Conservation (phyloP, 2,329 filamentous ascomycete genomes). For the Camillea tinctor region DNA sequence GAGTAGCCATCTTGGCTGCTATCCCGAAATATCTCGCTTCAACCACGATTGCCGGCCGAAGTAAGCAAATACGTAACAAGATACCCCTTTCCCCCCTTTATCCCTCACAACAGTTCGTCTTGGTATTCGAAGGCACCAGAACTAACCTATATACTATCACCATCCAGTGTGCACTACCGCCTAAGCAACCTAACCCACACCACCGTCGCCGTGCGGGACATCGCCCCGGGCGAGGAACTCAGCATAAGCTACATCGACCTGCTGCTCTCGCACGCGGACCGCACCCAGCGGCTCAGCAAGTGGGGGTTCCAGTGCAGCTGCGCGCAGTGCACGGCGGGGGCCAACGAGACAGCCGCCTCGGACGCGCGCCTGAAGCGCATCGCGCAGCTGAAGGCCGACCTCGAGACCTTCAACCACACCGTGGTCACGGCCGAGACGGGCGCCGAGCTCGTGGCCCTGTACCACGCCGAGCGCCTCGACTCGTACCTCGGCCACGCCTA, state of each 20-base stretch:
- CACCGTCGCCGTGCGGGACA: conserved; percentile 37
- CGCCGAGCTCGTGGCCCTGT: conserved; percentile 30
- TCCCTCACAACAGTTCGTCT: background rate
- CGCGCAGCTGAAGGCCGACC: conserved; percentile 24
- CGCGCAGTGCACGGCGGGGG: conserved; percentile 27
- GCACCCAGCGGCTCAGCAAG: conserved; percentile 29
- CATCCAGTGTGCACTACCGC: conserved; percentile 34
- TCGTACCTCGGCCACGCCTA: conserved; percentile 36
- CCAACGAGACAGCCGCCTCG: conserved; percentile 24
- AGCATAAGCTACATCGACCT: conserved; percentile 38
- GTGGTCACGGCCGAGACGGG: conserved; percentile 30
- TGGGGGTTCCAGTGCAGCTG: conserved; percentile 40
- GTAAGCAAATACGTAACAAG: conserved; percentile 22
- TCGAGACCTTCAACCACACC: conserved; percentile 20
- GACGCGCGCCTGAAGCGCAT: conserved; percentile 34
- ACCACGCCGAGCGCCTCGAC: conserved; percentile 34
- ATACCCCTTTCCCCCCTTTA: background rate
- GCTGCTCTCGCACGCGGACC: conserved; percentile 24
- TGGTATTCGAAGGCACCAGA: background rate
- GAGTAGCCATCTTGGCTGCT: conserved; percentile 33
- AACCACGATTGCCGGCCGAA: conserved; percentile 44
- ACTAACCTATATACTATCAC: background rate
- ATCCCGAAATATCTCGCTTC: conserved; percentile 34
- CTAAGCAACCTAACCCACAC: conserved; percentile 36
- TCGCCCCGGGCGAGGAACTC: conserved; percentile 37